Evolutionary conservation across 352 stramenopile genomes (phyloP).

Genomic region (Pythium myriotylum): DNA sequence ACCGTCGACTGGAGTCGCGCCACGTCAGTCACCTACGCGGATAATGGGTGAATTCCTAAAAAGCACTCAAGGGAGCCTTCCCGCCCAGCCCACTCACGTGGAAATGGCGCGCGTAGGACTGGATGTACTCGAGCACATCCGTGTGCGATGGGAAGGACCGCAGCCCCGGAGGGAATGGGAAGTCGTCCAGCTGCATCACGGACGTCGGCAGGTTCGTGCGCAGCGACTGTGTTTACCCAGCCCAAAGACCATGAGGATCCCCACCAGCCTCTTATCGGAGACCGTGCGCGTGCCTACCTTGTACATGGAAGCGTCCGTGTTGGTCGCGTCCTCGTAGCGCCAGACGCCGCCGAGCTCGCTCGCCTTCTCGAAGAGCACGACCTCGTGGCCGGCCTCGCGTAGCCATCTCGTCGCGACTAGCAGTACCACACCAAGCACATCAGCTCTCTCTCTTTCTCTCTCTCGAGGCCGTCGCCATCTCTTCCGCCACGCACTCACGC

Average conservation of each 20-base stretch:
- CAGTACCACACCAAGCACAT: background rate
- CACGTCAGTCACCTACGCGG: conserved; percentile 39
- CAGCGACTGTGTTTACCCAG: conserved; percentile 45
- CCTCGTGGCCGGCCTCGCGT: conserved; percentile 60
- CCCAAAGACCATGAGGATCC: background rate
- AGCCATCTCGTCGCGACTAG: conserved; percentile 74
- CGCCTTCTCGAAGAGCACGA: conserved; percentile 78
- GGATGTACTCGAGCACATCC: conserved; percentile 71
- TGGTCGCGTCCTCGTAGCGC: conserved; percentile 63
- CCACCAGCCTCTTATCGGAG: background rate
- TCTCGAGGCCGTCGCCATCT: conserved; percentile 57
- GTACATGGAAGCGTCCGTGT: conserved; percentile 67
- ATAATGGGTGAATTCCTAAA: conserved; percentile 3
- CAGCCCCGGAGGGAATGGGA: conserved; percentile 56
- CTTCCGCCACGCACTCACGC: conserved; percentile 58
- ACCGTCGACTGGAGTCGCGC: conserved; percentile 58
- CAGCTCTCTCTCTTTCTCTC: conserved; percentile 58
- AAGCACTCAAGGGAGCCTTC: background rate
- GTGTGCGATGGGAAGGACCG: conserved; percentile 64
- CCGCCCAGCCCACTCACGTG: conserved; percentile 7
- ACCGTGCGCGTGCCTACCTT: conserved; percentile 42
- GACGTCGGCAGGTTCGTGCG: conserved; percentile 78
- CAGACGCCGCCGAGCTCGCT: conserved; percentile 69
- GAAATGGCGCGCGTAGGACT: conserved; percentile 63
- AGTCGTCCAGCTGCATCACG: conserved; percentile 79